Evolutionary conservation across 2,329 filamentous ascomycete genomes (phyloP), one percentile per base, ranked within the genome.

Genomic region (Emericellopsis atlantica): DNA sequence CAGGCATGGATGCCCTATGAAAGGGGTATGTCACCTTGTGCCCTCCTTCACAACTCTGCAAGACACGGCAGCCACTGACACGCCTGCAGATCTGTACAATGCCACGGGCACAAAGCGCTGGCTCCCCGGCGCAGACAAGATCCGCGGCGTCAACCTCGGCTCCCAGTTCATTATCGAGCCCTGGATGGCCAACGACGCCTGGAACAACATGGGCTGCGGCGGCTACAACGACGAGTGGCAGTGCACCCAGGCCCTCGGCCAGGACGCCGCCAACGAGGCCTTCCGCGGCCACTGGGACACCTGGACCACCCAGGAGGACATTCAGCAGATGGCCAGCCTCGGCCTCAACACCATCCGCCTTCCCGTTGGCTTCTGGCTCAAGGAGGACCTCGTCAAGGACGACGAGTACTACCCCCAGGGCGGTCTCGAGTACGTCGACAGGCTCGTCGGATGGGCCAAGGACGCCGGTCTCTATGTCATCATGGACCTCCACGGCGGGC

Each of bases 351-450:
- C 70, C 1, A 59, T 76, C 37, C 62, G 70, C 6, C 65, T 76
- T 18, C 70, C 72, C 0, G 55, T 76, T 5, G 73, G 72, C 11
- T 76, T 72, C 52, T 76, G 71, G 71, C 56, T 74, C 32, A 57
- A 67, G 34, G 69, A 74, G 49, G 60, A 61, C 31, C 52, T 72
- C 3, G 67, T 76, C 10, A 59, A 70, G 41, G 40, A 40, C 7
- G 41, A 32, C 22, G 37, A 40, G 16, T 9, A n/a, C 16, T 39
- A 21, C 26, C 41, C 41, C 18, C 32, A 67, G 68, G 37, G 37
- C 16, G 37, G 37, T 24, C 47, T 72, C 18, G 47, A 60, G 2
- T 69, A 70, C 43, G 53, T 76, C 35, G 63, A 67, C 41, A 53
- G 59, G 12, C 51, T 74, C 4, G 66, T 63, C 34, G 61, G 60